Conservation (phyloP, 768 basidiomycete species). For the Saitozyma podzolica region DNA sequence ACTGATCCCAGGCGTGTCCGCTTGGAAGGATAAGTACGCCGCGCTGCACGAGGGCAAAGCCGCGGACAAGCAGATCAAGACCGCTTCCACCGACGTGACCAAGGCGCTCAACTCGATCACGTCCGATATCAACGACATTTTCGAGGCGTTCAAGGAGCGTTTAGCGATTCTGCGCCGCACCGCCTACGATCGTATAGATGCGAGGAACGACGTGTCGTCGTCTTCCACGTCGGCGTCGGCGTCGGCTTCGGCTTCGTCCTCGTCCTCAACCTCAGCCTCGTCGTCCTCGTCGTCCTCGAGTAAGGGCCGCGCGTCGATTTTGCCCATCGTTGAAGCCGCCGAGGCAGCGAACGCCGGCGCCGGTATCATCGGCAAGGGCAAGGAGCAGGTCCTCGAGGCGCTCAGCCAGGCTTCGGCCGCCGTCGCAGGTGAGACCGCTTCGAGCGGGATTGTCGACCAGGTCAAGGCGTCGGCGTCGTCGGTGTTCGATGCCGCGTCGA, state of each 20-base stretch:
- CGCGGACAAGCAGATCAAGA: constrained; percentile 12
- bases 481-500: constrained; percentile 22
- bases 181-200: constrained; percentile 38
- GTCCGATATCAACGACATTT: constrained; percentile 39
- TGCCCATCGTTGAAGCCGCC: constrained; percentile 40
- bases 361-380: constrained; percentile 46
- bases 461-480: constrained; percentile 18
- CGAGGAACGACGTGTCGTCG: constrained; percentile 27
- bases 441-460: constrained; percentile 31
- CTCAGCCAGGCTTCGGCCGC: constrained; percentile 26
- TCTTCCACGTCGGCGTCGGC: constrained; percentile 5
- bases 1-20: background rate
- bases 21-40: constrained; percentile 15
- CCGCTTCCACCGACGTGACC: constrained; percentile 13
- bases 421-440: constrained; percentile 8
- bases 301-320: constrained; percentile 24
- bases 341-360: constrained; percentile 27
- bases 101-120: constrained; percentile 26
- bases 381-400: constrained; percentile 46
- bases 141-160: constrained; percentile 38
- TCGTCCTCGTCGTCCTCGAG: constrained; percentile 11
- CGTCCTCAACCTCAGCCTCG: background rate
- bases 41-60: constrained; percentile 17
- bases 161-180: constrained; percentile 32
- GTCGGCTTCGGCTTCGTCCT: background rate